Percentiles rank a stretch among this genome's conserved stretches.
These are phyloP conservation scores for Afroboletus lepidellus DNA, from an alignment of 1,284 basidiomycete species.

Conservation along the genomic window DNA sequence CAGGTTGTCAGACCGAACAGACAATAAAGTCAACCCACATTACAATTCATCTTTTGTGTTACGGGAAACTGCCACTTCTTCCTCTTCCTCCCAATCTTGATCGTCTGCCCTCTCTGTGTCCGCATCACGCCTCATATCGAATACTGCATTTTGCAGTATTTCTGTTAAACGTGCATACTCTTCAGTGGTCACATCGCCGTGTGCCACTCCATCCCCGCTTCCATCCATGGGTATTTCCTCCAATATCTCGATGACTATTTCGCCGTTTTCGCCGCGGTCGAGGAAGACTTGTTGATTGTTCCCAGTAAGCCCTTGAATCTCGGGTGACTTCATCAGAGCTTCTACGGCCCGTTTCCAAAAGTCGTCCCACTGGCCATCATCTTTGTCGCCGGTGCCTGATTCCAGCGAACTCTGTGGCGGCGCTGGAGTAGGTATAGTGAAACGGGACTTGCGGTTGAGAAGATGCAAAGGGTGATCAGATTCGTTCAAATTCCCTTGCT, in stretches of 20 bases:
- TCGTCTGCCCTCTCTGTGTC: slow-evolving; percentile 21
- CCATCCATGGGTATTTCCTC: slow-evolving; percentile 45
- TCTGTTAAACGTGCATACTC: slow-evolving; percentile 38
- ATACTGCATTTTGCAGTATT: slow-evolving; percentile 41
- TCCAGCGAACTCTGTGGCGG: slow-evolving; percentile 20
- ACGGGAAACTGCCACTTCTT: slow-evolving; percentile 21
- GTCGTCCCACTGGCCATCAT: slow-evolving; percentile 24
- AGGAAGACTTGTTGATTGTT: slow-evolving; percentile 39
- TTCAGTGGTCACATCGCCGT: slow-evolving; percentile 28
- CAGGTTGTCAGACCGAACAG: slow-evolving; percentile 13
- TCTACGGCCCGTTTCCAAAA: slow-evolving; percentile 40
- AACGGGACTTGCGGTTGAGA: slow-evolving; percentile 47
- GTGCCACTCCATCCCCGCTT: slow-evolving; percentile 25
- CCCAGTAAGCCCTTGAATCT: slow-evolving; percentile 29
- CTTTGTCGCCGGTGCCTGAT: slow-evolving; percentile 15
- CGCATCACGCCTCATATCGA: slow-evolving; percentile 35
- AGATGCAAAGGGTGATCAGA: slow-evolving; percentile 56
- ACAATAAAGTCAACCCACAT: slow-evolving; percentile 27
- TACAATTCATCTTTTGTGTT: slow-evolving; percentile 43
- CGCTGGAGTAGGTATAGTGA: slow-evolving; percentile 41
- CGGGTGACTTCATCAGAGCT: slow-evolving; percentile 40
- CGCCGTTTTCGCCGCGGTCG: slow-evolving; percentile 47
- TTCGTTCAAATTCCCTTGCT: slow-evolving; percentile 30
- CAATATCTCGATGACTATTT: slow-evolving; percentile 56
- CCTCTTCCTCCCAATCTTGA: slow-evolving; percentile 23